Conservation (phyloP, 148 eudicot species). For the Nyssa sinensis region DNA sequence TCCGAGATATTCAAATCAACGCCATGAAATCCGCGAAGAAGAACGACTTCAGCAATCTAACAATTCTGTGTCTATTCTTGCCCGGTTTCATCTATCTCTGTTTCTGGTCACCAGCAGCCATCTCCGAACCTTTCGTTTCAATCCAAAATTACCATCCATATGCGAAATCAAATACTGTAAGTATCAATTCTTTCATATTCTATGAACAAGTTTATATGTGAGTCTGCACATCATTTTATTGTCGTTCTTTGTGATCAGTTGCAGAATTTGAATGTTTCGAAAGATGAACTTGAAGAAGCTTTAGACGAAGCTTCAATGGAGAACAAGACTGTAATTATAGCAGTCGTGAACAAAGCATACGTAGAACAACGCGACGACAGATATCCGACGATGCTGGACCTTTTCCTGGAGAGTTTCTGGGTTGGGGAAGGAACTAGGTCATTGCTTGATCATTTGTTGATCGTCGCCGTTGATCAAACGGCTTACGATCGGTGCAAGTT, state of each 20-base stretch:
- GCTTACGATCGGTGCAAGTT: constrained; percentile 56
- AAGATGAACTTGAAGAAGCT: constrained; percentile 44
- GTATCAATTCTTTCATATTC: no score
- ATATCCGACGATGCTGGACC: constrained; percentile 58
- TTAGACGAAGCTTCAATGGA: constrained; percentile 34
- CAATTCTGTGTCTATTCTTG: no score
- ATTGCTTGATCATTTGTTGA: constrained; percentile 44
- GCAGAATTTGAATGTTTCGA: not conserved
- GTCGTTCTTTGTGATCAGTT: not conserved
- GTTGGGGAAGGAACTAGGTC: constrained; percentile 55
- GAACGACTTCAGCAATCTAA: no score
- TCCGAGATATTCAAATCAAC: no score
- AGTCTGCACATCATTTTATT: no score
- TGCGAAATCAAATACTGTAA: no score
- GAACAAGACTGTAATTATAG: constrained; percentile 57
- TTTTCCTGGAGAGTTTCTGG: constrained; percentile 83
- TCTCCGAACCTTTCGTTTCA: no score
- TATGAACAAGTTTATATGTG: no score
- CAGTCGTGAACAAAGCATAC: constrained; percentile 59
- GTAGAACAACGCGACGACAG: constrained; percentile 29
- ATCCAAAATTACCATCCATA: no score
- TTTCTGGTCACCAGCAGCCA: no score
- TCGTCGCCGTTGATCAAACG: constrained; percentile 75
- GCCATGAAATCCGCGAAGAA: no score
- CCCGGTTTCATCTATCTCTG: no score